Conservation (phyloP, 352 stramenopile species). For the Halophytophthora batemanensis region DNA sequence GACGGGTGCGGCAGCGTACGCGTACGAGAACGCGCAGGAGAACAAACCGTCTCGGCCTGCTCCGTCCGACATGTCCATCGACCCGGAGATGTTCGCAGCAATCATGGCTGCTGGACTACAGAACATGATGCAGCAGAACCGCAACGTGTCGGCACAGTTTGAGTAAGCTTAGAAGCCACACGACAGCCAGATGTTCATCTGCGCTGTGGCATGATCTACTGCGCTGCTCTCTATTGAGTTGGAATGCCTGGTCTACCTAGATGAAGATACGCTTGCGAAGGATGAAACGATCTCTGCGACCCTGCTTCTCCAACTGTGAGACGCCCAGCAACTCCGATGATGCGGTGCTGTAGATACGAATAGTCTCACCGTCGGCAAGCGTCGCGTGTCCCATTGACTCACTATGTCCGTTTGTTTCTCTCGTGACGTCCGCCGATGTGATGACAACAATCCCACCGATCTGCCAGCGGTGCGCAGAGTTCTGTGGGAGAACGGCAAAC, state of each 20-base stretch:
- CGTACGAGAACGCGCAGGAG: slow-evolving; percentile 68
- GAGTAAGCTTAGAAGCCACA: slow-evolving; percentile 25
- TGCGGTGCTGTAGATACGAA: slow-evolving; percentile 52
- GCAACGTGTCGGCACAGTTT: slow-evolving; percentile 21
- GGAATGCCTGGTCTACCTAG: slow-evolving; percentile 23
- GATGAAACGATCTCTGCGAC: slow-evolving; percentile 30
- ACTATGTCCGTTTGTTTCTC: not conserved
- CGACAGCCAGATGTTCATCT: slow-evolving; percentile 5
- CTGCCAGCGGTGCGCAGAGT: slow-evolving; percentile 39
- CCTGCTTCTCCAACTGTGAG: slow-evolving; percentile 46
- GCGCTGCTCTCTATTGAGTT: not conserved
- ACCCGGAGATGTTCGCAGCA: slow-evolving; percentile 79
- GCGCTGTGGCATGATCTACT: slow-evolving; percentile 4
- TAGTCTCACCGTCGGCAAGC: slow-evolving; percentile 30
- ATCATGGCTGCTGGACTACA: slow-evolving; percentile 83
- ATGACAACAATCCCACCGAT: slow-evolving; percentile 44
- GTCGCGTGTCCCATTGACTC: slow-evolving; percentile 10
- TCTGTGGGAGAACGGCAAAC: slow-evolving; percentile 29
- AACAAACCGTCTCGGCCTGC: slow-evolving; percentile 20
- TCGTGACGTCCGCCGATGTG: slow-evolving; percentile 24
- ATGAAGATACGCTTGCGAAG: slow-evolving; percentile 69
- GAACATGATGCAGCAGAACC: slow-evolving; percentile 72
- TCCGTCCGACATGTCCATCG: slow-evolving; percentile 43
- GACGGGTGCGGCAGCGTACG: slow-evolving; percentile 75
- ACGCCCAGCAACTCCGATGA: slow-evolving; percentile 44